Base-by-base conservation (phyloP, 306 rosid species). In the Calophaca sinica region DNA sequence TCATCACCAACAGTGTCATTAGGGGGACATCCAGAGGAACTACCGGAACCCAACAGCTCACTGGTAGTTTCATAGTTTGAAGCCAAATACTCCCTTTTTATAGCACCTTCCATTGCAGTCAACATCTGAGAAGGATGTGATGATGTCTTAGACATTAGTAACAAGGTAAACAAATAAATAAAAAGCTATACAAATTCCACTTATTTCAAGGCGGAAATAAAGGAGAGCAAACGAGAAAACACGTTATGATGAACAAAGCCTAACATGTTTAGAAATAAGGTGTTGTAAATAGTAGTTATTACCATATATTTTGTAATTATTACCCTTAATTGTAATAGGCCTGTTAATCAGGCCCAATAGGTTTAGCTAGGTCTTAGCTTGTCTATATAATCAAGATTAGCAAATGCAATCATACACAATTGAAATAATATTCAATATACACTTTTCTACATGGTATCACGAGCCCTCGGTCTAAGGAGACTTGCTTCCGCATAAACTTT, bases 61-160 rank as follows among this genome's bases (percentile, higher is more conserved):
- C 64, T 11, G 44, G 90, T 84, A 54, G 88, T 87, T 81, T 84
- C 88, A 70, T 77, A 91, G 72, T 77, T 84, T 31, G 89, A 77
- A 77, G 84, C 82, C 74, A 89, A 63, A 80, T 79, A 77, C 65
- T 87, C 91, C 80, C 89, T 80, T 80, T 87, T 84, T 64, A 86
- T 49, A 53, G 84, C 89, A 79, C 84, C 78, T 83, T 91, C 97
- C 76, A 89, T 76, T 15, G 81, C 51, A 42, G 94, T 89, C 77
- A 87, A 82, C 50, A 73, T 76, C 97, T 91, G 82, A 75, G 73
- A 84, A 35, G 57, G 70, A 74, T 51, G 61, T 7, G 7, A 73
- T 38, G 41, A 67, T 54, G 62, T 36, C 39, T 61, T 45, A 35
- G 50, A 62, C 55, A 63, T 75, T 26, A 75, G 68, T 58, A 57